Evolutionary conservation across 208 protist species (phyloP), one percentile per base, ranked within the genome.

Genomic region (Novymonas esmeraldas): DNA sequence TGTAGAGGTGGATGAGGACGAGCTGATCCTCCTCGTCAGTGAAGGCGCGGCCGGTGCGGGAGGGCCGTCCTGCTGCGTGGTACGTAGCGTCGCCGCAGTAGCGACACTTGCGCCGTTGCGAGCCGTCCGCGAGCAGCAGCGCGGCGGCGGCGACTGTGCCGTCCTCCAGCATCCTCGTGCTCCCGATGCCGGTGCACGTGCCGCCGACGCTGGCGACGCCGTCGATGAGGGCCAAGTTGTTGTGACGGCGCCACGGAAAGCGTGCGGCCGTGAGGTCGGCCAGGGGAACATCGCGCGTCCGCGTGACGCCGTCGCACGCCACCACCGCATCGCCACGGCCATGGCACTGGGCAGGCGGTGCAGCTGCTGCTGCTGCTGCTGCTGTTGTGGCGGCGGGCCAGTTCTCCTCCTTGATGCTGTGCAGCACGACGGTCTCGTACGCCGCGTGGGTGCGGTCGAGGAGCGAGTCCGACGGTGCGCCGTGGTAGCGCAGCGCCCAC

Each of bases 211-310:
- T 90, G 39, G 85, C 88, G 6, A 90, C 79, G 42, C 85, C 85
- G 63, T 91, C 81, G 67, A 94, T 92, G n/a, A 92, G 68, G n/a
- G 81, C 75, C 31, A 92, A 45, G 64, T 90, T 92, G 68, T 86
- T 67, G 57, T 92, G 85, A 20, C 64, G 57, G 26, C 78, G 76
- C 82, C 77, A 94, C 11, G 78, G 82, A 44, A 92, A 94, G 10
- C 38, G 65, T 22, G 50, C 69, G 3, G n/a, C 65, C 28, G 73
- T 86, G 24, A 89, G 71, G 28, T 76, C 64, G 10, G 54, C 51
- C 28, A 88, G 57, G 0, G 70, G 26, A n/a, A 89, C 58, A 24
- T 57, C 57, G 18, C 38, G 51, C 1, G 29, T 38, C 22, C 67
- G 70, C 9, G 28, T 24, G 3, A 14, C 20, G 0, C 45, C 20